A percentile compares a stretch with the other conserved stretches of the same genome.
Evolutionary conservation across 352 stramenopile species (phyloP).

Genomic region (Phytopythium delawarense): DNA sequence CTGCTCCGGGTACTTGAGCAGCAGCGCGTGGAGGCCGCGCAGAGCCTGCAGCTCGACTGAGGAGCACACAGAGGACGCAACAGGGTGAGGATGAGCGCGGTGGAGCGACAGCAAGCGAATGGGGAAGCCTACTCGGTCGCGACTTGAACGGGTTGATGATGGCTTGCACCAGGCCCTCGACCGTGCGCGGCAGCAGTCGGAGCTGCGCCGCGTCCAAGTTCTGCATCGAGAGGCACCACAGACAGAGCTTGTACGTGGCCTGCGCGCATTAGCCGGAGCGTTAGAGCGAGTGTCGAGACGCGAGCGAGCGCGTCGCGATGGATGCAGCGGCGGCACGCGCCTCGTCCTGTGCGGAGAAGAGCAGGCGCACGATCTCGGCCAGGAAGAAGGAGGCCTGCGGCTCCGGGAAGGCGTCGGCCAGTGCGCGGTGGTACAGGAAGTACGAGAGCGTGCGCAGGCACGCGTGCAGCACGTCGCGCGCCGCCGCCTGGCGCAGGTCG

Average conservation of each 20-base stretch:
- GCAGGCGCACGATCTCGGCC: conserved; percentile 36
- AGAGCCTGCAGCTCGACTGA: conserved; percentile 59
- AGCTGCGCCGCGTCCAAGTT: conserved; percentile 46
- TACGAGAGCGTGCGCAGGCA: conserved; percentile 64
- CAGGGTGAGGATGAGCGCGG: too few relatives aligned
- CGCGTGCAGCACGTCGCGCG: conserved; percentile 33
- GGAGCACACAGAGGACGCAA: too few relatives aligned
- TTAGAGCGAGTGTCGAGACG: background rate
- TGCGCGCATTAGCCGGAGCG: conserved; percentile 1
- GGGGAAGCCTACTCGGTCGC: conserved; percentile 31
- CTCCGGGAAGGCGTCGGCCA: conserved; percentile 35
- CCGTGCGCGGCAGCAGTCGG: conserved; percentile 38
- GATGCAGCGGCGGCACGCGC: conserved; percentile 3
- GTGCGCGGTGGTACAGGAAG: conserved; percentile 48
- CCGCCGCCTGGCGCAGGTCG: conserved; percentile 40
- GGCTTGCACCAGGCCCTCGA: conserved; percentile 63
- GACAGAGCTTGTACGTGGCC: conserved; percentile 61
- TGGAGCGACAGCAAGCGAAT: background rate
- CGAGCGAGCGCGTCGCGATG: background rate
- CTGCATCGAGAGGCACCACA: conserved; percentile 64
- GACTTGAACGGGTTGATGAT: conserved; percentile 75
- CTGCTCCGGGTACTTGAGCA: conserved; percentile 46
- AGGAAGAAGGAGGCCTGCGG: conserved; percentile 38
- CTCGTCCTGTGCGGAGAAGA: conserved; percentile 56
- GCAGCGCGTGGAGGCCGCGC: conserved; percentile 47